phyloP scores from a whole-genome alignment of 2,329 filamentous ascomycete species.

The Beauveria australis region DNA sequence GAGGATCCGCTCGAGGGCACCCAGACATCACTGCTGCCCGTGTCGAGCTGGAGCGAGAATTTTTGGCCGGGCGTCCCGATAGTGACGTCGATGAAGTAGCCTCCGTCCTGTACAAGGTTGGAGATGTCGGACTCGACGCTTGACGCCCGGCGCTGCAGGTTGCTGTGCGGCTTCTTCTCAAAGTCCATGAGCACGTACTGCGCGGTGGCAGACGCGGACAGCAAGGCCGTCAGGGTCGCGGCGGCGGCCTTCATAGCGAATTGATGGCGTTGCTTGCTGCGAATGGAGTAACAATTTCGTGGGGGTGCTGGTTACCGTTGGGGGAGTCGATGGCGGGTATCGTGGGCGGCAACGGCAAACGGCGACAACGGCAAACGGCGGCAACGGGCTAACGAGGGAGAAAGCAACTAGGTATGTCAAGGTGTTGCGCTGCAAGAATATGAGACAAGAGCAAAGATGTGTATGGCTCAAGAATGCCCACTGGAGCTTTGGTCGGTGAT shows the following conservation, averaged over 20 bases:
- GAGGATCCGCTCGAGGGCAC: constrained; percentile 33
- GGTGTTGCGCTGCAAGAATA: not conserved
- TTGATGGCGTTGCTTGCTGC: not conserved
- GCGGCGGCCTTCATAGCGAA: constrained; percentile 5
- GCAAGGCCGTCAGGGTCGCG: constrained; percentile 8
- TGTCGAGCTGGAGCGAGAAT: constrained; percentile 53
- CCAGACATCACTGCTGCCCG: constrained; percentile 59
- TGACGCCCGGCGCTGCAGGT: constrained; percentile 29
- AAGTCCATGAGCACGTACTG: constrained; percentile 42
- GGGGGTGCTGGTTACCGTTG: not conserved
- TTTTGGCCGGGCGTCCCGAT: constrained; percentile 51
- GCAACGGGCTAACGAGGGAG: not conserved
- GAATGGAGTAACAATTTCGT: not conserved
- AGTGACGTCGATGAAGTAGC: constrained; percentile 48
- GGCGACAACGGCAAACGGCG: not conserved
- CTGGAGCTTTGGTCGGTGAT: not conserved
- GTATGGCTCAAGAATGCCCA: not conserved
- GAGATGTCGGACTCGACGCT: constrained; percentile 35
- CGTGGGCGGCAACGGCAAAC: not conserved
- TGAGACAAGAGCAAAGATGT: not conserved
- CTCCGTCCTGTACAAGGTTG: constrained; percentile 36
- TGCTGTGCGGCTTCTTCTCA: constrained; percentile 24
- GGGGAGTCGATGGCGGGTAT: not conserved
- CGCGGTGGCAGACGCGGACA: constrained; percentile 14
- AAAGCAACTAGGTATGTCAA: not conserved